These are phyloP conservation scores for Psilocybe tampanensis DNA, from an alignment of 768 basidiomycete species.

Conservation along the genomic window DNA sequence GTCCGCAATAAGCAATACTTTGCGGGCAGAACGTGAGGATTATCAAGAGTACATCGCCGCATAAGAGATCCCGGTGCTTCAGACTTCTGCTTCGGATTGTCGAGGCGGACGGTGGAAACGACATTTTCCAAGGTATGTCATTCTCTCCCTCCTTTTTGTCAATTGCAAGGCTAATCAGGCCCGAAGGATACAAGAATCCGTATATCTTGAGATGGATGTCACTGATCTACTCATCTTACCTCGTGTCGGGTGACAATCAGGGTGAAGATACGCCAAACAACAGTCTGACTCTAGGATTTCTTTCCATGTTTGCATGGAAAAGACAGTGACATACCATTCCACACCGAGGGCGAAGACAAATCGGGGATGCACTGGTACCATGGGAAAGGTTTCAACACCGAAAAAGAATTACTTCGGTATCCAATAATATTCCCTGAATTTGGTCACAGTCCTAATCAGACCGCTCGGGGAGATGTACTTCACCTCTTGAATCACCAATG, in stretches of 20 bases:
- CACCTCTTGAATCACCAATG: background rate
- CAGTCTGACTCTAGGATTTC: background rate
- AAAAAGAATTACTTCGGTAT: constrained; percentile 7
- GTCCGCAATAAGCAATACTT: too few species aligned
- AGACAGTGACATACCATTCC: constrained; percentile 15
- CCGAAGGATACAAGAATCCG: background rate
- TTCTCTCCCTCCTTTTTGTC: background rate
- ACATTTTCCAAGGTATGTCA: background rate
- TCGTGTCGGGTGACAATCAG: background rate
- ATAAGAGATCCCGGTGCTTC: background rate
- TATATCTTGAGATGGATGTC: background rate
- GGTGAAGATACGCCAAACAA: background rate
- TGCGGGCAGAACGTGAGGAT: too few species aligned
- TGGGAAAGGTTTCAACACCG: constrained; percentile 10
- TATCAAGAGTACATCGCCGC: too few species aligned
- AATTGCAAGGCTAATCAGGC: background rate
- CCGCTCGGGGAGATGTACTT: background rate
- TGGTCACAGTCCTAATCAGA: constrained; percentile 10
- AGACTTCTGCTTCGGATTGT: background rate
- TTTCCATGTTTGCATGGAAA: constrained; percentile 6
- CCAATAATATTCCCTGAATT: constrained; percentile 9
- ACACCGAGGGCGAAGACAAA: constrained; percentile 9
- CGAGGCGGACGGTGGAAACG: background rate
- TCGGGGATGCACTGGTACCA: constrained; percentile 7
- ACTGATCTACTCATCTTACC: background rate